Percentiles rank a stretch among this genome's conserved stretches.
phyloP scores from a whole-genome alignment of 371 early-diverging fungal genomes.

The Circinella umbellata region DNA sequence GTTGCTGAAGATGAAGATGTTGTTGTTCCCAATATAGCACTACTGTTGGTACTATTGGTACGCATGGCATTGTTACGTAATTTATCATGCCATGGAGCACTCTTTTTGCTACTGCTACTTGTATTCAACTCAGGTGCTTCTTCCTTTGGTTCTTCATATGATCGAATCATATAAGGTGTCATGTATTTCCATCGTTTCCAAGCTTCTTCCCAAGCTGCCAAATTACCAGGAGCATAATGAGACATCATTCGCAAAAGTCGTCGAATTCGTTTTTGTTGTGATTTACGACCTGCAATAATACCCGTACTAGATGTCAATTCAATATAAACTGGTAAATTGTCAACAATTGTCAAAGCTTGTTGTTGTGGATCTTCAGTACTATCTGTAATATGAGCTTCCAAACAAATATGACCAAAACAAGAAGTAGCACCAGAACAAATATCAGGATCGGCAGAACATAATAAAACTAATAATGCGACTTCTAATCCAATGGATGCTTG shows the following conservation, averaged over 20 bases:
- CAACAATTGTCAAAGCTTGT: conserved; percentile 65
- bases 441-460: conserved; percentile 80
- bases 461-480: conserved; percentile 73
- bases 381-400: conserved; percentile 66
- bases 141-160: conserved; percentile 47
- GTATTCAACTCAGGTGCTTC: conserved; percentile 31
- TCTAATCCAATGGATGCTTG: conserved; percentile 79
- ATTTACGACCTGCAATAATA: conserved; percentile 73
- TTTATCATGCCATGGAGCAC: conserved; percentile 50
- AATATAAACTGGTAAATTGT: conserved; percentile 75
- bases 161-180: conserved; percentile 56
- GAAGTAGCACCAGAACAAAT: conserved; percentile 67
- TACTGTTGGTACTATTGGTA: conserved; percentile 19
- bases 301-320: conserved; percentile 67
- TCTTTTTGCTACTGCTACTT: conserved; percentile 17
- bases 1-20: conserved; percentile 9
- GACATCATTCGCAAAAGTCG: conserved; percentile 71
- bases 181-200: conserved; percentile 80
- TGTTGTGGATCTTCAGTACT: conserved; percentile 59
- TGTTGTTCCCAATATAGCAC: conserved; percentile 12
- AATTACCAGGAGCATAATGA: conserved; percentile 75
- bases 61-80: conserved; percentile 35
- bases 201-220: conserved; percentile 89
- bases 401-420: conserved; percentile 69
- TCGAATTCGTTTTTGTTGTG: conserved; percentile 82